These are phyloP conservation scores for Chiua sp. DNA, from an alignment of 1,284 basidiomycete species.

Conservation along the genomic window DNA sequence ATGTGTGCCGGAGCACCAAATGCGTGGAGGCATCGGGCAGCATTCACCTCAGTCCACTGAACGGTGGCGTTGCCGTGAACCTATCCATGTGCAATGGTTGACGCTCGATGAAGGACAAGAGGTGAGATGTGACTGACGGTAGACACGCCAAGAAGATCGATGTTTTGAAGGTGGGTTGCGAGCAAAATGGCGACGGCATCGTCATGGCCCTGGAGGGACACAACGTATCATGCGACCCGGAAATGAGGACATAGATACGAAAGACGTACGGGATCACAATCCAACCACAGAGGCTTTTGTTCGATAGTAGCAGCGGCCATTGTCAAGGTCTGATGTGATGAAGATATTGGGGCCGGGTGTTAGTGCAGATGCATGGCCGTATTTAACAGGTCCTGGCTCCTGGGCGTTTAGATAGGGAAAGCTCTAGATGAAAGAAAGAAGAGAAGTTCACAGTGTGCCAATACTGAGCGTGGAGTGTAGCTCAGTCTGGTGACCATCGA, in stretches of 20 bases:
- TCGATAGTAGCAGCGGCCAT: not conserved
- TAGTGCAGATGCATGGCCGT: too few species aligned
- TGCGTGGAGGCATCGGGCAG: slow-evolving; percentile 72
- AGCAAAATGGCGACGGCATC: slow-evolving; percentile 83
- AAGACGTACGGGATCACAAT: slow-evolving; percentile 57
- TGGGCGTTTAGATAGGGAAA: too few species aligned
- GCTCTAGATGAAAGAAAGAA: too few species aligned
- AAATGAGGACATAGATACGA: not conserved
- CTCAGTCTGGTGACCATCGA: too few species aligned
- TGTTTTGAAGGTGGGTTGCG: slow-evolving; percentile 65
- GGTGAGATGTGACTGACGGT: slow-evolving; percentile 53
- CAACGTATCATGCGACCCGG: not conserved
- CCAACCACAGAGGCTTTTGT: slow-evolving; percentile 50
- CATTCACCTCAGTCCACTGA: slow-evolving; percentile 69
- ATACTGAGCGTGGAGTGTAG: too few species aligned
- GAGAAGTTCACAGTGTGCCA: too few species aligned
- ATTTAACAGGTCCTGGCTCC: too few species aligned
- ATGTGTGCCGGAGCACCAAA: slow-evolving; percentile 64
- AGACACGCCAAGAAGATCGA: slow-evolving; percentile 78
- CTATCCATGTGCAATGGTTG: slow-evolving; percentile 39
- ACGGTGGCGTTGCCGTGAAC: slow-evolving; percentile 79
- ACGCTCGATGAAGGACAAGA: not conserved
- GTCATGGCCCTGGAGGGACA: slow-evolving; percentile 71
- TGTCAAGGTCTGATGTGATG: too few species aligned
- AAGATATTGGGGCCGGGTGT: too few species aligned